Base-by-base conservation (phyloP, 2,329 filamentous ascomycete genomes). In the Pseudohalonectria lignicola region DNA sequence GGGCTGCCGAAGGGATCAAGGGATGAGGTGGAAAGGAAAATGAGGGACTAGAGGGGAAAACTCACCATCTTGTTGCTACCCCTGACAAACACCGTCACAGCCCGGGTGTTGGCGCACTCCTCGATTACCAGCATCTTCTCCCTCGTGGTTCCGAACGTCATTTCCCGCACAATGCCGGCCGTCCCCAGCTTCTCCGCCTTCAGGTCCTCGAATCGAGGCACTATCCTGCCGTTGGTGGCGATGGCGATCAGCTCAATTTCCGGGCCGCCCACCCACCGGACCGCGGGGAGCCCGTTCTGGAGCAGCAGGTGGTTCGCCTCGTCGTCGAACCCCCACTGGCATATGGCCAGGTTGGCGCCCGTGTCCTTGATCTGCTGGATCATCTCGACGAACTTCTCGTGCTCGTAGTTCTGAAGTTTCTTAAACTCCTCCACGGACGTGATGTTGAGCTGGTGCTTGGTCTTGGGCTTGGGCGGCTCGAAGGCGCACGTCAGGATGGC, bases 121-220 rank as follows among this genome's bases (percentile, higher is more conserved):
- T 98, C 93, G 52, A 98, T 98, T 41, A 98, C 86, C 51, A 98
- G 71, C 92, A 98, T 98, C 77, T 98, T 96, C 65, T 98, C 92
- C 55, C 92, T 77, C 31, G 92, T 98, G 2, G 92, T 98, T 52
- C 92, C 92, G 54, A 98, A 98, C 20, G 78, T 83, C 82, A 98
- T 87, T 63, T 98, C 88, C 47, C 87, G 76, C 42, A 98, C 92
- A 34, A 94, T 64, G 42, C 92, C 92, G 17, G 92, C 92, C 18
- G 67, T 81, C 45, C 92, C 92, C 33, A 98, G 77, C 72, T 98
- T 98, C 56, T 87, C 85, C 5, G 85, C 63, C 51, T 76, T 92
- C 48, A 98, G 69, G 54, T 98, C 92, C 64, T 96, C 92, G 59
- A 98, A 98, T 44, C 92, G 79, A 31, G 92, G 93, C 41, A 98